These are phyloP conservation scores for Termitomyces sp. DNA, from an alignment of 768 basidiomycete genomes.

Conservation along the genomic window DNA sequence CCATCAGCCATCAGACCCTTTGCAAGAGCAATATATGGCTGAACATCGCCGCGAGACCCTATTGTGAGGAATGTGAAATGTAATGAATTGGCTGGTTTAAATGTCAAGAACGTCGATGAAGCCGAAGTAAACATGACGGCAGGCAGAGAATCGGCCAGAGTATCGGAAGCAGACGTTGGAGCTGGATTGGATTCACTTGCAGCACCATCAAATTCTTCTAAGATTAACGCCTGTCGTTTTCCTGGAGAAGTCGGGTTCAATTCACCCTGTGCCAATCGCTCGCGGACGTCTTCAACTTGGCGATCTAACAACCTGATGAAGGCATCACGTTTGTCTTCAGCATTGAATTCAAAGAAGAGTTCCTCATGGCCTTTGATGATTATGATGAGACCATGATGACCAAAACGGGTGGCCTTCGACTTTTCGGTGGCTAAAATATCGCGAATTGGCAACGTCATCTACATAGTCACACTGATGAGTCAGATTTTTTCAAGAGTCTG, in stretches of 20 bases:
- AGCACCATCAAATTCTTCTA: conserved; percentile 76
- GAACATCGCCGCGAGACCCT: conserved; percentile 94
- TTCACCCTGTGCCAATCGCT: conserved; percentile 41
- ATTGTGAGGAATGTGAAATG: conserved; percentile 95
- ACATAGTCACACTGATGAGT: conserved; percentile 1
- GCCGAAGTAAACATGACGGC: conserved; percentile 96
- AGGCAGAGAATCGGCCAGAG: conserved; percentile 64
- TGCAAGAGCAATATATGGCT: conserved; percentile 94
- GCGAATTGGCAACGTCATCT: conserved; percentile 94
- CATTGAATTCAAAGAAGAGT: conserved; percentile 91
- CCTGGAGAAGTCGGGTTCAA: conserved; percentile 37
- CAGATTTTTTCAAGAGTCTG: not conserved
- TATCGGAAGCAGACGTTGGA: conserved; percentile 46
- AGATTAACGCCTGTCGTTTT: conserved; percentile 66
- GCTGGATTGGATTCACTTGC: conserved; percentile 33
- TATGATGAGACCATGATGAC: conserved; percentile 83
- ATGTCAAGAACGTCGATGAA: conserved; percentile 95
- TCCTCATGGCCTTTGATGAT: conserved; percentile 97
- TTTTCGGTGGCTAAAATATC: conserved; percentile 84
- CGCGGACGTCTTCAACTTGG: conserved; percentile 71
- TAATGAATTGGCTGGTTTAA: conserved; percentile 82
- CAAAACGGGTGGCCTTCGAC: conserved; percentile 84
- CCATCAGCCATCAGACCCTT: conserved; percentile 90
- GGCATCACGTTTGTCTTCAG: conserved; percentile 72
- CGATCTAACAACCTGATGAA: conserved; percentile 72